phyloP scores from a whole-genome alignment of 108 stramenopile species.

The Epipyxis sp. region DNA sequence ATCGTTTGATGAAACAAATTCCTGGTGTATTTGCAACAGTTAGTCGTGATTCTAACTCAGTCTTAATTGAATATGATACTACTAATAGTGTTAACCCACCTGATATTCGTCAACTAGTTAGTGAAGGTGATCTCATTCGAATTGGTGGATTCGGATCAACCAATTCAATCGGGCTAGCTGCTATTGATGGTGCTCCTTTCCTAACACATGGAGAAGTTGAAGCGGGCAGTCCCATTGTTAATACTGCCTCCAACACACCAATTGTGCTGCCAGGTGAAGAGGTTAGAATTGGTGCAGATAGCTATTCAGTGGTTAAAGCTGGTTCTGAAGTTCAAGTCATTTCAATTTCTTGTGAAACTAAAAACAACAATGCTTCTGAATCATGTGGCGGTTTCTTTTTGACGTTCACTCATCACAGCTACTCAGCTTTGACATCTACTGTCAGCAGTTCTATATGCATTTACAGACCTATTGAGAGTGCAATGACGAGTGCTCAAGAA shows the following conservation, averaged over 20 bases:
- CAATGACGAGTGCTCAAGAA: constrained; percentile 8
- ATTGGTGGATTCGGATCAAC: constrained; percentile 49
- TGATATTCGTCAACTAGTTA: constrained; percentile 57
- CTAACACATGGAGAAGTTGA: constrained; percentile 36
- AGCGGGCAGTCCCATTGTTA: constrained; percentile 41
- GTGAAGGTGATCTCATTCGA: constrained; percentile 63
- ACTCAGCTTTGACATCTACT: no score
- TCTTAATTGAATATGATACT: background rate
- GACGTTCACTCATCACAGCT: background rate
- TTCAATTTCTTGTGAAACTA: constrained; percentile 3
- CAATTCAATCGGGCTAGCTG: constrained; percentile 41
- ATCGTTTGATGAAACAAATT: constrained; percentile 48
- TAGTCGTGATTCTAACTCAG: constrained; percentile 39
- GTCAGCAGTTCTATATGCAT: background rate
- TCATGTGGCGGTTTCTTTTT: constrained; percentile 8
- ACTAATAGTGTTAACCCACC: constrained; percentile 8
- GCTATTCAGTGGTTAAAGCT: constrained; percentile 6
- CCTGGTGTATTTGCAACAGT: constrained; percentile 56
- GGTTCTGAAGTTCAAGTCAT: constrained; percentile 21
- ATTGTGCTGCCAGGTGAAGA: constrained; percentile 2
- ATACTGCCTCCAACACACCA: background rate
- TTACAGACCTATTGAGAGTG: background rate
- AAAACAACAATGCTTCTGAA: background rate
- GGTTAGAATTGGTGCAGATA: constrained; percentile 20
- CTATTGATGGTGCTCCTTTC: constrained; percentile 57